These are phyloP conservation scores for Marsdenia floribunda DNA, from an alignment of 257 asterid species.

Conservation along the genomic window DNA sequence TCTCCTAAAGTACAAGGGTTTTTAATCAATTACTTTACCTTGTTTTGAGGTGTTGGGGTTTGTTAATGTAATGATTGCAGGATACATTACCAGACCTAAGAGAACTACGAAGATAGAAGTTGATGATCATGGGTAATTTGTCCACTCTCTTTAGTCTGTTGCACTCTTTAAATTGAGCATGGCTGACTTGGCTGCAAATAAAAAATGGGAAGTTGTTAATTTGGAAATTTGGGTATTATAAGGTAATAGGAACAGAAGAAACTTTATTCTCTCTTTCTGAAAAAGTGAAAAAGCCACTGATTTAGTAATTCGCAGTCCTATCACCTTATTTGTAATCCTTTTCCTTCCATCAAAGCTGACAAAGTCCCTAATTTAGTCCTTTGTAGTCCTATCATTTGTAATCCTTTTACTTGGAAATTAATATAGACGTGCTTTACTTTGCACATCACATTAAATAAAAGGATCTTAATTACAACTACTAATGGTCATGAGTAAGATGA, in stretches of 20 bases:
- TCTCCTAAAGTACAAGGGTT: not conserved
- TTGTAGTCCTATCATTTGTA: not conserved
- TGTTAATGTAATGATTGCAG: slow-evolving; percentile 32
- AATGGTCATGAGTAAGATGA: not conserved
- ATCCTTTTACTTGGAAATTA: not conserved
- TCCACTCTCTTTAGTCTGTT: not conserved
- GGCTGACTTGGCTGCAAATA: not conserved
- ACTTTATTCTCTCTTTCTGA: not conserved
- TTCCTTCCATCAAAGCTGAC: not conserved
- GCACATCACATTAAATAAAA: not conserved
- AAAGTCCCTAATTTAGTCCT: not conserved
- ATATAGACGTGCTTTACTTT: not conserved
- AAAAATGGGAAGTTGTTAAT: not conserved
- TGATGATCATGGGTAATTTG: slow-evolving; percentile 75
- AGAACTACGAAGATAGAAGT: slow-evolving; percentile 42
- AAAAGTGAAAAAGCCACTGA: not conserved
- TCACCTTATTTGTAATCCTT: not conserved
- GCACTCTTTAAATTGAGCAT: not conserved
- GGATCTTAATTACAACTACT: not conserved
- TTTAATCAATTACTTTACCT: not conserved
- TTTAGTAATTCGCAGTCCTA: not conserved
- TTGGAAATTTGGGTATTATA: not conserved
- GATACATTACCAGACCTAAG: slow-evolving; percentile 69
- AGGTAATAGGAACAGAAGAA: not conserved
- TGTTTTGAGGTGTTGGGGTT: not conserved